phyloP scores from a whole-genome alignment of 2,329 filamentous ascomycete genomes.

The Epicoccum nigrum region DNA sequence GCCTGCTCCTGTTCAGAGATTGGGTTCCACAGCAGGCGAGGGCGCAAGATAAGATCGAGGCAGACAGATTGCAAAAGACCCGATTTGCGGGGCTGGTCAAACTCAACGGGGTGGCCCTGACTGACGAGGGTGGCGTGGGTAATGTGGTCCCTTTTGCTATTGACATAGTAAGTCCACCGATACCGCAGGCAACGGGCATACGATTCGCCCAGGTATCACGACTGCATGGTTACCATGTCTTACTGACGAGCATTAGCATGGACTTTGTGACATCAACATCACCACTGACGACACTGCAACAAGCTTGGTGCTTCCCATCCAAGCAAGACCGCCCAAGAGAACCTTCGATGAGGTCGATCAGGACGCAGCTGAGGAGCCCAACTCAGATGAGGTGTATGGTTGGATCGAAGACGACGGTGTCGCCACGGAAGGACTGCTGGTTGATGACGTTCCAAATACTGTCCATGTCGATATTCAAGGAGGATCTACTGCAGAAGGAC shows the following conservation, averaged over 20 bases:
- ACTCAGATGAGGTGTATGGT: constrained; percentile 71
- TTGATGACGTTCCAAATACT: constrained; percentile 36
- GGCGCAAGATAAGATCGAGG: constrained; percentile 30
- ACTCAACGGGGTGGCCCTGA: constrained; percentile 48
- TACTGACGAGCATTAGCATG: constrained; percentile 37
- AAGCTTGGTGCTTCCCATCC: constrained; percentile 25
- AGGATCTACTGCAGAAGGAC: constrained; percentile 28
- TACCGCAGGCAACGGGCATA: constrained; percentile 17
- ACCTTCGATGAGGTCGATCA: constrained; percentile 62
- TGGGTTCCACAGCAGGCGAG: constrained; percentile 51
- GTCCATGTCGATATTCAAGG: constrained; percentile 20
- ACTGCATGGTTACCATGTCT: neutral
- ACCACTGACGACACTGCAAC: constrained; percentile 40
- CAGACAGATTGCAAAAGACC: constrained; percentile 39
- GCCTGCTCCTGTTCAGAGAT: constrained; percentile 80
- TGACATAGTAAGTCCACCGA: constrained; percentile 52
- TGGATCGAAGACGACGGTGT: constrained; percentile 70
- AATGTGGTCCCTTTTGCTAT: constrained; percentile 58
- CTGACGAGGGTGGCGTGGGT: constrained; percentile 52
- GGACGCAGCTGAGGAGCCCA: constrained; percentile 66
- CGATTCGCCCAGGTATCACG: neutral
- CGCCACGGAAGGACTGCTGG: constrained; percentile 48
- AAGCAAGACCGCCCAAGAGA: constrained; percentile 61
- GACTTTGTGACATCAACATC: constrained; percentile 41
- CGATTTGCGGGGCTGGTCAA: constrained; percentile 55